Percentiles rank a stretch among this genome's conserved stretches.
phyloP scores from a whole-genome alignment of 164 flowering plant genomes.

The Cinnamomum chago region DNA sequence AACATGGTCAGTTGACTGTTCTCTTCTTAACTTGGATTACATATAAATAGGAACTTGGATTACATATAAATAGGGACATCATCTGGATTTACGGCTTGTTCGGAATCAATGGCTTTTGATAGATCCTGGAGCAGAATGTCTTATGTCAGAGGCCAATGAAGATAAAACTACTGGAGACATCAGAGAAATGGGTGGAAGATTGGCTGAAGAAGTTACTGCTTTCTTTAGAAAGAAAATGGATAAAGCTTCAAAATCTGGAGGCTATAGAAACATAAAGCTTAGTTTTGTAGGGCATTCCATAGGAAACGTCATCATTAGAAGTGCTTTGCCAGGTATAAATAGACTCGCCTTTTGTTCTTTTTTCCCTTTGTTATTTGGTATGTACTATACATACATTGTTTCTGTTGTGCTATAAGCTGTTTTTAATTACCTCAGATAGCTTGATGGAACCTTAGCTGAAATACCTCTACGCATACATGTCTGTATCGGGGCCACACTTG shows the following conservation, averaged over 20 bases:
- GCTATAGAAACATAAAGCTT: constrained; percentile 58
- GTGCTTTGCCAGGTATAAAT: constrained; percentile 74
- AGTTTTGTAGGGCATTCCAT: constrained; percentile 99
- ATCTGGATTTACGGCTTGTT: constrained; percentile 94
- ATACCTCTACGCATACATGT: constrained; percentile 75
- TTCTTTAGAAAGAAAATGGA: constrained; percentile 88
- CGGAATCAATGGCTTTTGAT: constrained; percentile 96
- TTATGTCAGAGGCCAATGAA: constrained; percentile 92
- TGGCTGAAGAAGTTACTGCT: constrained; percentile 84
- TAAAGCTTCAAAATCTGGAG: constrained; percentile 64
- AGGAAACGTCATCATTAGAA: constrained; percentile 84
- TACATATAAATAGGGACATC: constrained; percentile 77
- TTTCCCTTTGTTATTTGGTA: neutral
- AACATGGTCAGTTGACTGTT: constrained; percentile 5
- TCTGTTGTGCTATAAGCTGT: neutral
- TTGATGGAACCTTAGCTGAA: constrained; percentile 79
- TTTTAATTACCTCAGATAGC: constrained; percentile 50
- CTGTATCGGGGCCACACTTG: constrained; percentile 95
- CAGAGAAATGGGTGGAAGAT: constrained; percentile 86
- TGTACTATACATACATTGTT: neutral
- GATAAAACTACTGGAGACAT: constrained; percentile 90
- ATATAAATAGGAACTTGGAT: too few relatives aligned
- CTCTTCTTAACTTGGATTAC: constrained; percentile 7
- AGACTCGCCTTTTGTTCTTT: neutral
- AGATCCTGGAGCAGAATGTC: constrained; percentile 86